Base-by-base conservation (phyloP, 2,329 filamentous ascomycete genomes). In the Esteya vermicola region DNA sequence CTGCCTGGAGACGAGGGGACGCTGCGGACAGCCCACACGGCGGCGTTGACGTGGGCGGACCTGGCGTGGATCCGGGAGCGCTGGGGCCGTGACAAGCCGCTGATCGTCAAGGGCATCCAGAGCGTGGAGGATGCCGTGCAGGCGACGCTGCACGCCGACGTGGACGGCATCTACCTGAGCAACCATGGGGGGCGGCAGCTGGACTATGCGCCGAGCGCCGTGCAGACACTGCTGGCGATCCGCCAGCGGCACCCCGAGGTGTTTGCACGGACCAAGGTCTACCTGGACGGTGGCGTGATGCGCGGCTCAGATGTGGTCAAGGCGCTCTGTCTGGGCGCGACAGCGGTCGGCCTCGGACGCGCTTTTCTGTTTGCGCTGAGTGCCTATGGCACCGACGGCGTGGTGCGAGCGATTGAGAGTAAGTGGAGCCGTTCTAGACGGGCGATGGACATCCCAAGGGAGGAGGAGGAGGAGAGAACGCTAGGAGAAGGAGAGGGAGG, bases 331-430 rank as follows among this genome's bases (percentile, higher is more conserved):
- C 50, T 69, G 8, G 66, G 67, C 4, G 65, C 63, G 0, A 65
- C 55, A 18, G 65, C 60, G 0, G 66, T 59, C 0, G 65, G 65
- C 2, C 47, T 70, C 9, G 67, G 65, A 3, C 53, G 72, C 36
- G 70, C 71, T 6, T 70, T 63, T 18, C 59, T 75, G 12, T 76
- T 74, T 49, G 70, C 70, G 0, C 54, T 76, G 9, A 64, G 61
- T 14, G 44, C 44, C 8, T 45, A 41, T 20, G 48, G 47, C 14
- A 56, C 54, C 9, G 61, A 60, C 41, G 62, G 61, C 2, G 51
- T 59, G 26, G 54, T 62, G 32, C 57, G 58, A 53, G 57, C 48
- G 43, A 56, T 49, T 21, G 18, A 41, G 13, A 46, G 45, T 47
- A 36, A 38, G 45, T 44, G n/a, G n/a, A n/a, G n/a, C n/a, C n/a